A percentile compares a stretch with the other conserved stretches of the same genome.
Evolutionary conservation across 805 yeast species (phyloP).

Genomic region (Sugiyamaella boreocaroliniensis): DNA sequence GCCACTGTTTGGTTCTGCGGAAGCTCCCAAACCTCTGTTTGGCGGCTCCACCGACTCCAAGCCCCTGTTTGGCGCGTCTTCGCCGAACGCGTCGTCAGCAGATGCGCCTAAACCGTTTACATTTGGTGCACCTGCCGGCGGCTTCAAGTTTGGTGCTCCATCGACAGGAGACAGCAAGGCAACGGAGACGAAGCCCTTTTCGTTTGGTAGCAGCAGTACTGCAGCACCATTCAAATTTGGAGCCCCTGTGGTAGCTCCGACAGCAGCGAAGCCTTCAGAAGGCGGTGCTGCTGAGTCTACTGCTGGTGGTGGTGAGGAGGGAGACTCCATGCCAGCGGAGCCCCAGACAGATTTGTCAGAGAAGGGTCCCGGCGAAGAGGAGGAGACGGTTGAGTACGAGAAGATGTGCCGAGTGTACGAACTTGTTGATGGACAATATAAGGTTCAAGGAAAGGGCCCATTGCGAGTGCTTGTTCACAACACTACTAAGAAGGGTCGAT

Average conservation of each 20-base stretch:
- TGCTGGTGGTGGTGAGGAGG: conserved; percentile 28
- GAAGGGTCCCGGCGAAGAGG: conserved; percentile 77
- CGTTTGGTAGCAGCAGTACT: conserved; percentile 1
- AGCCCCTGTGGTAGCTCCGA: not conserved
- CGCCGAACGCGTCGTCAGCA: not conserved
- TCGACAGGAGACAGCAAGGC: not conserved
- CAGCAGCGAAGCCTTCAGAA: not conserved
- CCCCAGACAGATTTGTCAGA: conserved; percentile 44
- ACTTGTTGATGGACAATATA: conserved; percentile 39
- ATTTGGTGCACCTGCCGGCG: not conserved
- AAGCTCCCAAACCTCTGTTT: not conserved
- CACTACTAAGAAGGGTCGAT: conserved; percentile 56
- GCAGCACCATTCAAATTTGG: conserved; percentile 2
- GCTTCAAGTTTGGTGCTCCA: not conserved
- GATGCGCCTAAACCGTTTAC: not conserved
- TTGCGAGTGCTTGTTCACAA: conserved; percentile 62
- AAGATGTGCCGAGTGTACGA: conserved; percentile 68
- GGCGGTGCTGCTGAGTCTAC: conserved; percentile 18
- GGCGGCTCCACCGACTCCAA: too few species aligned
- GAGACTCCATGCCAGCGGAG: conserved; percentile 38
- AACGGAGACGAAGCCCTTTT: not conserved
- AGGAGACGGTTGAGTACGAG: conserved; percentile 56
- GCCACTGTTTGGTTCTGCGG: not conserved
- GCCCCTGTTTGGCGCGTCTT: not conserved
- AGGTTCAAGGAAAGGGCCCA: conserved; percentile 65